phyloP scores from a whole-genome alignment of 495 filamentous ascomycete species.

The Hyaloscypha hepaticicola region DNA sequence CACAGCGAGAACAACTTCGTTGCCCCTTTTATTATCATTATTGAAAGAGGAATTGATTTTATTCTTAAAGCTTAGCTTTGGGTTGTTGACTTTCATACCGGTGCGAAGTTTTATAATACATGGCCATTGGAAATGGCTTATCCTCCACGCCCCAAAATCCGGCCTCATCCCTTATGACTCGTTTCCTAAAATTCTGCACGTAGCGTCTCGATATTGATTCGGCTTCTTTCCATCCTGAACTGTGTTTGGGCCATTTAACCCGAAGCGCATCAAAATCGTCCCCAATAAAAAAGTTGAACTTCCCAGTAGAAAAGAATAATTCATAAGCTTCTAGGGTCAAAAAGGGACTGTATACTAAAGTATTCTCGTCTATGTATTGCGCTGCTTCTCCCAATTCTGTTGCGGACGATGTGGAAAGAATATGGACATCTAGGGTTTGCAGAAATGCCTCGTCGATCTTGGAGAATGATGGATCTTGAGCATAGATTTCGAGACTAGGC shows the following conservation, averaged over 20 bases:
- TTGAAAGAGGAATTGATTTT: not conserved
- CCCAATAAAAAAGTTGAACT: constrained; percentile 17
- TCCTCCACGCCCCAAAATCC: constrained; percentile 17
- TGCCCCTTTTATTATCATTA: not conserved
- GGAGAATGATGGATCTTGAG: constrained; percentile 26
- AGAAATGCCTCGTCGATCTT: constrained; percentile 24
- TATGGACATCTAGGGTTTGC: constrained; percentile 19
- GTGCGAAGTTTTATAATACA: constrained; percentile 15
- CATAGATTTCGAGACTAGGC: constrained; percentile 17
- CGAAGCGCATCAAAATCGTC: constrained; percentile 26
- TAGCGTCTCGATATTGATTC: constrained; percentile 13
- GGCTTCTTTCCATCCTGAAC: constrained; percentile 10
- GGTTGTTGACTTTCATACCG: constrained; percentile 2
- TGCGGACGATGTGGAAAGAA: constrained; percentile 23
- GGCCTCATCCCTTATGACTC: constrained; percentile 13
- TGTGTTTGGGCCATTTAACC: constrained; percentile 18
- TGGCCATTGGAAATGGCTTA: constrained; percentile 21
- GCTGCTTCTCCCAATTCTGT: constrained; percentile 21
- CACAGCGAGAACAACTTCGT: too few relatives aligned
- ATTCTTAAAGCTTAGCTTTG: constrained; percentile 10
- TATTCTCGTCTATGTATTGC: constrained; percentile 16
- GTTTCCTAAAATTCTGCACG: constrained; percentile 14
- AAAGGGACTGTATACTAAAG: constrained; percentile 24
- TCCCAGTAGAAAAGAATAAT: constrained; percentile 15
- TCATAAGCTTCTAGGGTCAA: constrained; percentile 21